Evolutionary conservation across 257 asterid genomes (phyloP).

Genomic region (Petunia secreta): DNA sequence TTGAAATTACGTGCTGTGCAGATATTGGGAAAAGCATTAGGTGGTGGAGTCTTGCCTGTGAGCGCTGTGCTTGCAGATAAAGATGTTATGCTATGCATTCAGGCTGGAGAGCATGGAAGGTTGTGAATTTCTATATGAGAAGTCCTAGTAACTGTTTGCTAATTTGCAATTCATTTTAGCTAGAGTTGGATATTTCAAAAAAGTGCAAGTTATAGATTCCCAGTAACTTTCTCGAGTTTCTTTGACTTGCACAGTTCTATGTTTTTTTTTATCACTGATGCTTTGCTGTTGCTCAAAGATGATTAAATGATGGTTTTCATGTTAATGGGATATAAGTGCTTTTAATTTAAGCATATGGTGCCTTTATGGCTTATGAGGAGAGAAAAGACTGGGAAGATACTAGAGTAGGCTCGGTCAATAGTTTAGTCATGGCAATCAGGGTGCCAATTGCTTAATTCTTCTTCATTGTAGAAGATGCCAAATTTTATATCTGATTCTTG

Average conservation of each 20-base stretch:
- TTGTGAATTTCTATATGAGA: slow-evolving; percentile 34
- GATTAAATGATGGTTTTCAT: neutral
- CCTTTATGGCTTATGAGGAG: neutral
- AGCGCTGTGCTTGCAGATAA: slow-evolving; percentile 93
- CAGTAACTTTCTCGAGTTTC: neutral
- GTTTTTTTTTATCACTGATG: neutral
- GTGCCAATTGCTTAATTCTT: slow-evolving; percentile 20
- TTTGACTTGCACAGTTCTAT: neutral
- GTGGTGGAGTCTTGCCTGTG: slow-evolving; percentile 97
- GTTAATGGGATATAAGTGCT: neutral
- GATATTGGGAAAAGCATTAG: slow-evolving; percentile 98
- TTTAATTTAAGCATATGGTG: neutral
- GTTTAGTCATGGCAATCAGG: slow-evolving; percentile 8
- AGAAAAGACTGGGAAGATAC: neutral
- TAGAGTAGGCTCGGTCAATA: neutral
- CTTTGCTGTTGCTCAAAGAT: slow-evolving; percentile 1
- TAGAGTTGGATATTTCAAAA: neutral
- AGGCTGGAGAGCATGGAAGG: slow-evolving; percentile 99
- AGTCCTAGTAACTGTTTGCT: neutral
- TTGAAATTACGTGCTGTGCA: slow-evolving; percentile 30
- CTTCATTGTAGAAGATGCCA: neutral
- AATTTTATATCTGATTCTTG: slow-evolving; percentile 3
- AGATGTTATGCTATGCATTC: slow-evolving; percentile 95
- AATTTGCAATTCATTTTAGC: slow-evolving; percentile 15
- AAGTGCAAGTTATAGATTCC: neutral